Conservation (phyloP, 2,329 filamentous ascomycete genomes). For the Lasiodiplodia theobromae region DNA sequence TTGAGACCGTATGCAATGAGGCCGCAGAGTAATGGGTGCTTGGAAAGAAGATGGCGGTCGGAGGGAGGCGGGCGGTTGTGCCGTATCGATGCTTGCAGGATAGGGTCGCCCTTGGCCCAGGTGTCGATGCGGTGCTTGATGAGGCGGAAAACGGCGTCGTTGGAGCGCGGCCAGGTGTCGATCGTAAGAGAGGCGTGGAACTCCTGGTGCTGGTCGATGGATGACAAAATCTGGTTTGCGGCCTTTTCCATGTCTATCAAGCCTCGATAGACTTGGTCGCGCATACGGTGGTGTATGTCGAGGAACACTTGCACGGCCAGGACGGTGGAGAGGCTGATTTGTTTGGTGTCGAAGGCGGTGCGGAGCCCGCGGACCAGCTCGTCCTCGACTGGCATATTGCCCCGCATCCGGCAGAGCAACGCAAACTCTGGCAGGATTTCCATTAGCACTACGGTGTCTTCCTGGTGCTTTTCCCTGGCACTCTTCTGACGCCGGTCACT, state of each 20-base stretch:
- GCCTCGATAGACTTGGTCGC: constrained; percentile 32
- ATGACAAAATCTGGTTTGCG: constrained; percentile 29
- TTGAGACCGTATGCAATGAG: constrained; percentile 48
- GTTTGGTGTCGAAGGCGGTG: constrained; percentile 39
- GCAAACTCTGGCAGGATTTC: constrained; percentile 41
- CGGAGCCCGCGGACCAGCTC: constrained; percentile 41
- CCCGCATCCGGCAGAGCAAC: constrained; percentile 33
- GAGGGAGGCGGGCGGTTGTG: neutral
- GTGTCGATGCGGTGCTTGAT: constrained; percentile 30
- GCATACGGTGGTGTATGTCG: constrained; percentile 45
- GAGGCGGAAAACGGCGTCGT: constrained; percentile 31
- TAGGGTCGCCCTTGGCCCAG: constrained; percentile 29
- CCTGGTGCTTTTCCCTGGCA: constrained; percentile 41
- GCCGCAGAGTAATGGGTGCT: constrained; percentile 43
- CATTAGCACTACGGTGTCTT: constrained; percentile 45
- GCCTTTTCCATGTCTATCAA: constrained; percentile 29
- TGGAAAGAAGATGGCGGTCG: constrained; percentile 31
- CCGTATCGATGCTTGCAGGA: neutral
- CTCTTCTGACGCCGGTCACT: constrained; percentile 41
- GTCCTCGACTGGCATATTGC: constrained; percentile 38
- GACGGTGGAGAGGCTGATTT: constrained; percentile 38
- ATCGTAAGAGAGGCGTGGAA: constrained; percentile 34
- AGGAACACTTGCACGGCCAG: constrained; percentile 45
- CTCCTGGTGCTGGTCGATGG: constrained; percentile 27
- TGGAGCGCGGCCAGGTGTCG: constrained; percentile 34